Percentiles rank a stretch among this genome's conserved stretches.
These are phyloP conservation scores for Populus hybrid DNA, from an alignment of 441 rosid genomes.

Conservation along the genomic window DNA sequence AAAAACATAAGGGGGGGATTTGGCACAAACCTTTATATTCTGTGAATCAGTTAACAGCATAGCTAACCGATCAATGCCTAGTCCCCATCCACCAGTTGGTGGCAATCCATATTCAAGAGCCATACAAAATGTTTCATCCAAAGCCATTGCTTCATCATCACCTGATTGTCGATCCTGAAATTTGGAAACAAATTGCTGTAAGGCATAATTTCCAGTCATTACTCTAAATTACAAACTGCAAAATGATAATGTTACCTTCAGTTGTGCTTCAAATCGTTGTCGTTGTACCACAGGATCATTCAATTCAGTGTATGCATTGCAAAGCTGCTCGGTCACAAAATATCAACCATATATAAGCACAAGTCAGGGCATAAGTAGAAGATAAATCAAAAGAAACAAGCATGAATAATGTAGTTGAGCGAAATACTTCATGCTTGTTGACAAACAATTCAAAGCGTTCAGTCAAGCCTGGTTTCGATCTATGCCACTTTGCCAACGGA, in stretches of 20 bases:
- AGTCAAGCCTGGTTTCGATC: slow-evolving; percentile 59
- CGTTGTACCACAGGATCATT: slow-evolving; percentile 90
- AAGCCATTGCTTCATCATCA: slow-evolving; percentile 92
- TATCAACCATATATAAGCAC: not conserved
- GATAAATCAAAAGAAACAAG: not conserved
- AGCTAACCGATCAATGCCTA: slow-evolving; percentile 77
- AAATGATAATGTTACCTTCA: slow-evolving; percentile 47
- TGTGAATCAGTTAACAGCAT: slow-evolving; percentile 88
- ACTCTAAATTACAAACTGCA: not conserved
- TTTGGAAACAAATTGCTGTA: slow-evolving; percentile 3
- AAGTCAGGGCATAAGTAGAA: not conserved
- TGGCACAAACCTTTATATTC: slow-evolving; percentile 65
- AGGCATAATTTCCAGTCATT: not conserved
- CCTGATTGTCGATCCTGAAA: slow-evolving; percentile 74
- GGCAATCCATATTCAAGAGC: slow-evolving; percentile 89
- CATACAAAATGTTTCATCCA: slow-evolving; percentile 74
- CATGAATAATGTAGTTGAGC: not conserved
- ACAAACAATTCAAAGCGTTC: slow-evolving; percentile 83
- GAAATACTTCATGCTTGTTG: slow-evolving; percentile 75
- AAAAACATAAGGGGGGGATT: slow-evolving; percentile 5
- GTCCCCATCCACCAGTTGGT: slow-evolving; percentile 95
- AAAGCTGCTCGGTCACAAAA: slow-evolving; percentile 38
- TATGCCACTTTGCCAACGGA: slow-evolving; percentile 91
- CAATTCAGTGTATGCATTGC: slow-evolving; percentile 91
- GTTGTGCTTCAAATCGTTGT: slow-evolving; percentile 76